Evolutionary conservation across 495 filamentous ascomycete genomes (phyloP).

Genomic region (Penicillium mononematosum): DNA sequence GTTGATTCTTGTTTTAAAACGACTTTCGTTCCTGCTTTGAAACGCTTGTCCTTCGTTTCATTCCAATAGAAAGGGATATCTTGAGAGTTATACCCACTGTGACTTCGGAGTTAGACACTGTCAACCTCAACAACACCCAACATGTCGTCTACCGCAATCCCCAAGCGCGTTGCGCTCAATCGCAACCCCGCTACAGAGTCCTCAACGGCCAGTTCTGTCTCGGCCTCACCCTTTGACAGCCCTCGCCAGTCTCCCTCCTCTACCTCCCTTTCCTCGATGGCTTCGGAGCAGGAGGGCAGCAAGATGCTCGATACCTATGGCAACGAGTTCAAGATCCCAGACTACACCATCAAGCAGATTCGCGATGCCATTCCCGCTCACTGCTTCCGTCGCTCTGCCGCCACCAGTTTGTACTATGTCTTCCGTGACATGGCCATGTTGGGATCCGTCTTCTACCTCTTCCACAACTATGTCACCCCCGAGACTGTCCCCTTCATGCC

Average conservation of each 20-base stretch:
- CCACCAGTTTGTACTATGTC: conserved; percentile 60
- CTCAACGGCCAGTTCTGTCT: conserved; percentile 60
- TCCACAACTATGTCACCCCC: conserved; percentile 65
- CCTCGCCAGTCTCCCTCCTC: conserved; percentile 78
- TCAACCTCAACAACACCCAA: conserved; percentile 4
- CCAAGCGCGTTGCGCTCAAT: conserved; percentile 53
- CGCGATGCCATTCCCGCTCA: conserved; percentile 60
- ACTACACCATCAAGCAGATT: conserved; percentile 71
- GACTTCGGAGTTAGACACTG: conserved; percentile 5
- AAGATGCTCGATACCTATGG: conserved; percentile 67
- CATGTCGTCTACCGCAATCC: conserved; percentile 61
- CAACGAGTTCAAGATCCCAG: conserved; percentile 68
- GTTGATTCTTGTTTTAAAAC: background rate
- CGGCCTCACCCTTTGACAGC: conserved; percentile 64
- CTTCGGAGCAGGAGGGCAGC: conserved; percentile 52
- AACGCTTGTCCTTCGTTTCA: background rate
- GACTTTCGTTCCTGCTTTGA: background rate
- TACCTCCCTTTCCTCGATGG: conserved; percentile 87
- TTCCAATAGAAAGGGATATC: background rate
- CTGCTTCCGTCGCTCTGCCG: conserved; percentile 66
- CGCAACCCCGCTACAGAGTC: conserved; percentile 54
- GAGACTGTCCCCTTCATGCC: conserved; percentile 56
- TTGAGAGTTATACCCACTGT: background rate
- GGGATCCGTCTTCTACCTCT: conserved; percentile 59
- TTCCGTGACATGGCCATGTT: conserved; percentile 58